Percentiles rank a stretch among this genome's conserved stretches.
Conservation (phyloP, 306 rosid species). For the Clitoria ternatea region DNA sequence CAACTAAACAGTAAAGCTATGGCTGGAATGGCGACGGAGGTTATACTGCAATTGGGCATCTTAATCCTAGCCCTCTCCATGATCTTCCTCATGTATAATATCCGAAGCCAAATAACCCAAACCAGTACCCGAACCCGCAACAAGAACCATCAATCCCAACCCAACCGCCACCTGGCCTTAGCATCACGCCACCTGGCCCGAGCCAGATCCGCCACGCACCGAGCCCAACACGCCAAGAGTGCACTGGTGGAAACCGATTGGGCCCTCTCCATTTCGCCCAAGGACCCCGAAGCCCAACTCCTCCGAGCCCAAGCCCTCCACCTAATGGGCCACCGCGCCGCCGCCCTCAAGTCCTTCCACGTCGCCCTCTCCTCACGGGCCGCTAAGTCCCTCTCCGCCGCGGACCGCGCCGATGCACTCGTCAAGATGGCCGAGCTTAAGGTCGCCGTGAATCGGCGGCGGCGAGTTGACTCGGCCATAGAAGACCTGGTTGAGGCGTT, state of each 20-base stretch:
- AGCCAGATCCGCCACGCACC: constrained; percentile 40
- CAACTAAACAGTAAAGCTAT: no score
- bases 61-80: constrained; percentile 37
- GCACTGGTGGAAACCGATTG: constrained; percentile 48
- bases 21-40: constrained; percentile 41
- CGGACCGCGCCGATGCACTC: constrained; percentile 39
- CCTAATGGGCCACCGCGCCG: constrained; percentile 37
- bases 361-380: constrained; percentile 46
- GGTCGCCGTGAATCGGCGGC: constrained; percentile 41
- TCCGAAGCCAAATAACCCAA: constrained; percentile 28
- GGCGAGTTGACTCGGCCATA: constrained; percentile 63
- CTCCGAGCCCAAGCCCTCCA: constrained; percentile 46
- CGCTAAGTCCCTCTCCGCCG: constrained; percentile 33
- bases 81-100: constrained; percentile 25
- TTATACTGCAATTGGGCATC: constrained; percentile 38
- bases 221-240: constrained; percentile 45
- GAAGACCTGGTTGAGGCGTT: constrained; percentile 50
- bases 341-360: constrained; percentile 46
- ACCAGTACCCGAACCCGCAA: constrained; percentile 25
- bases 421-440: constrained; percentile 60
- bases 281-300: constrained; percentile 50
- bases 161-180: constrained; percentile 44
- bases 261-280: constrained; percentile 49
- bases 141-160: constrained; percentile 32
- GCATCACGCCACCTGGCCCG: constrained; percentile 50